Base-by-base conservation (phyloP, 1,284 basidiomycete species). In the Ustilago sp. region DNA sequence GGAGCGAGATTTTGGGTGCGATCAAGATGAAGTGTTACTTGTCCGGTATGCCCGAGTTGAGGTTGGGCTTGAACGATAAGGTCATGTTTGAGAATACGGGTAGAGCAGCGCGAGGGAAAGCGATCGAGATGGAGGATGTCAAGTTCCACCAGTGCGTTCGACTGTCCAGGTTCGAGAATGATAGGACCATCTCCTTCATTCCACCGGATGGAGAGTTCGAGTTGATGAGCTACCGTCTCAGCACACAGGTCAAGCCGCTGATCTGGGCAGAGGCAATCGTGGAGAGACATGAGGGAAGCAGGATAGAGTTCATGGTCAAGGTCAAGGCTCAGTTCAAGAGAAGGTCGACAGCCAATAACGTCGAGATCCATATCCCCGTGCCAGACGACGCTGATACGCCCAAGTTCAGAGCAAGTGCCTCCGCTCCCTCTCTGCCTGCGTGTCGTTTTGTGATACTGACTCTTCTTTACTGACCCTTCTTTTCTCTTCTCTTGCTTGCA, bases 11-110 rank as follows among this genome's bases (percentile, higher is more conserved):
- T 80, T 88, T 99, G 3, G 97, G 97, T 9, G 94, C 95, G 0
- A 90, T 99, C 85, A 98, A 99, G 90, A 98, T 99, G 96, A 99
- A 99, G 88, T 99, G 96, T 86, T 99, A 98, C 87, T 90, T 99
- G 3, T 94, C 93, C 11, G 97, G 97, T 19, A 99, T 99, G 97
- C 97, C 97, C 12, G 97, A 99, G 86, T 89, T 99, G 60, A 89
- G 97, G 57, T 87, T 99, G 36, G 97, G 97, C 0, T 89, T 99
- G 65, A 99, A 99, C 87, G 97, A 99, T 88, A 99, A 99, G 88
- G 95, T 98, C 86, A 98, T 98, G 95, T 98, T 99, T 82, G 96
- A 99, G 88, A 94, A 90, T 80, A 99, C 95, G 3, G 96, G 97
- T 12, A 90, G 96, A 82, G 94, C 95, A 34, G 92, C 96, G 2